Evolutionary conservation across 495 filamentous ascomycete species (phyloP).

Genomic region (Jackrogersella multiformis): DNA sequence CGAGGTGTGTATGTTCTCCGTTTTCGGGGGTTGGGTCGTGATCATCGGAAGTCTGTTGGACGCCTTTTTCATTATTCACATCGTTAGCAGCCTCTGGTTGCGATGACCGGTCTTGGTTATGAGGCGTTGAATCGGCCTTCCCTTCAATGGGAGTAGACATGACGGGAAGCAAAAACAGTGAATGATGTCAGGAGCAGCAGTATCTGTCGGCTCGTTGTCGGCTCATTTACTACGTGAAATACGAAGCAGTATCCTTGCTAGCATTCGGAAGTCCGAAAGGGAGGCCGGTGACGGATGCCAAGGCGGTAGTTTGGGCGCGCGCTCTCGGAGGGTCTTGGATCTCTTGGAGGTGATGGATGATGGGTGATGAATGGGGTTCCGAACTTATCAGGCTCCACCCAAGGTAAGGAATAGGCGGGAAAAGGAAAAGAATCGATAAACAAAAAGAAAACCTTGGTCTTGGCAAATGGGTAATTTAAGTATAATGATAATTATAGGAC

Average conservation of each 20-base stretch:
- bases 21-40: conserved; percentile 18
- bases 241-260: conserved; percentile 14
- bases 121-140: conserved; percentile 12
- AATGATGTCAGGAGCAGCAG: conserved; percentile 13
- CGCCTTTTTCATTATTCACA: conserved; percentile 32
- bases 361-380: no score
- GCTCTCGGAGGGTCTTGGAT: background rate
- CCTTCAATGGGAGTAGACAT: conserved; percentile 21
- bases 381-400: conserved; percentile 29
- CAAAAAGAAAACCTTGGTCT: conserved; percentile 19
- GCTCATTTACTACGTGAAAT: conserved; percentile 7
- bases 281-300: conserved; percentile 40
- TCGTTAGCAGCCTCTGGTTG: conserved; percentile 19
- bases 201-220: conserved; percentile 11
- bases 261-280: conserved; percentile 21
- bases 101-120: conserved; percentile 30
- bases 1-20: conserved; percentile 8
- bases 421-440: conserved; percentile 25
- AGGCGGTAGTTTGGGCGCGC: conserved; percentile 26
- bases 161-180: background rate
- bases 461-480: conserved; percentile 11
- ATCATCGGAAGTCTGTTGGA: conserved; percentile 24
- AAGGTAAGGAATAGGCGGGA: background rate
- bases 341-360: conserved; percentile 8
- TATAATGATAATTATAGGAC: background rate